These are phyloP conservation scores for Mycena venus DNA, from an alignment of 768 basidiomycete genomes.

Conservation along the genomic window DNA sequence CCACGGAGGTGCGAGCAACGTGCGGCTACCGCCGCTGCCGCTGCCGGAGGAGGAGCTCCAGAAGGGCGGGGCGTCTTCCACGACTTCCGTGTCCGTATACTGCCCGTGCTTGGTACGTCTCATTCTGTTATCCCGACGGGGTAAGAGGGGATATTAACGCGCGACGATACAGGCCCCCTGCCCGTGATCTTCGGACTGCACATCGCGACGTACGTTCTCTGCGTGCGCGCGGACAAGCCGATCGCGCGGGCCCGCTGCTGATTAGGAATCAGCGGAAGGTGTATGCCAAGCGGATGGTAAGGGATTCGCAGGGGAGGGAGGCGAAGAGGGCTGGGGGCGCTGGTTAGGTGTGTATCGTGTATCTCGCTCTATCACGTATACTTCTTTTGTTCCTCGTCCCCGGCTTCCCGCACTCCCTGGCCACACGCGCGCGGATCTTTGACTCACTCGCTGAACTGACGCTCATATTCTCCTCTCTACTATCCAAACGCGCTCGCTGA, in stretches of 20 bases:
- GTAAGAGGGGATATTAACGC: not conserved
- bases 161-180: slow-evolving; percentile 74
- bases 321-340: slow-evolving; percentile 71
- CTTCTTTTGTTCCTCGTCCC: too few species aligned
- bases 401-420: too few species aligned
- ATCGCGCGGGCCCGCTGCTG: slow-evolving; percentile 83
- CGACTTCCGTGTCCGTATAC: slow-evolving; percentile 93
- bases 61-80: slow-evolving; percentile 89
- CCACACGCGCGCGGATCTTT: too few species aligned
- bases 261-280: slow-evolving; percentile 89
- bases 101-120: slow-evolving; percentile 86
- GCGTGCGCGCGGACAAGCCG: slow-evolving; percentile 87
- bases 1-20: slow-evolving; percentile 91
- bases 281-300: slow-evolving; percentile 83
- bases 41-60: slow-evolving; percentile 93
- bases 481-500: slow-evolving; percentile 1
- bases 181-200: slow-evolving; percentile 94
- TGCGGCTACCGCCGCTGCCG: slow-evolving; percentile 93
- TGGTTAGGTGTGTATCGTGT: slow-evolving; percentile 63
- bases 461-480: not conserved
- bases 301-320: slow-evolving; percentile 83
- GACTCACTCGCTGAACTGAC: too few species aligned
- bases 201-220: slow-evolving; percentile 89
- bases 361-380: too few species aligned
- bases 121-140: not conserved